Evolutionary conservation across 345 rosid genomes (phyloP), one percentile per base, ranked within the genome.

Genomic region (Gossypium arboreum): DNA sequence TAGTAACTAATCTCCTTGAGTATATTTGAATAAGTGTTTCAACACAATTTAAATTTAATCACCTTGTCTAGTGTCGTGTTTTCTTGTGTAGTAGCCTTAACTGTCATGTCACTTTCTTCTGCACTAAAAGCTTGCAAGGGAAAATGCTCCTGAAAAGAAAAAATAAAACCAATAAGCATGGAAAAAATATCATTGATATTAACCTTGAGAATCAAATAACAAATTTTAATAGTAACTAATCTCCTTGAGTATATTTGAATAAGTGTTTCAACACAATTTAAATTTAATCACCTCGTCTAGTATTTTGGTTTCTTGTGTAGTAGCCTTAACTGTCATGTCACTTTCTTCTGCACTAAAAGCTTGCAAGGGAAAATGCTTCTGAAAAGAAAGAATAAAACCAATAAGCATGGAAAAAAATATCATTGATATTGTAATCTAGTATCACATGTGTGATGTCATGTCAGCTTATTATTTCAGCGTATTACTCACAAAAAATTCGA

Each of bases 271-370:
- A 55, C 57, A 55, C 11, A 55, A 55, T 55, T 2, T 55, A 20
- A n/a, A 55, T n/a, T 18, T 55, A 57, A 75, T 63, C 56, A 81
- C 83, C 79, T 79, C 52, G 51, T 77, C 47, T 27, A 52, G 18
- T 25, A 52, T 8, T 1, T 44, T 69, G 25, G 48, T 68, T 79
- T 75, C 77, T 16, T 41, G 12, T 20, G 63, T 15, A 73, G 18
- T 24, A 70, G 13, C 74, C 58, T 39, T 43, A 29, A 65, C 47
- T 7, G 74, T 9, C 48, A 29, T 13, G 0, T 29, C 71, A 25
- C 29, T 68, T 79, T 73, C 80, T 16, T 55, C 13, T 22, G 62
- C 29, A 78, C 54, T 25, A 13, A 64, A 27, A 48, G 17, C 59
- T 60, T 17, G 11, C 29, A 66, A 68, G 2, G 59, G 25, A 18